Base-by-base conservation (phyloP, 2,329 filamentous ascomycete genomes). In the Ophiostoma sp. region DNA sequence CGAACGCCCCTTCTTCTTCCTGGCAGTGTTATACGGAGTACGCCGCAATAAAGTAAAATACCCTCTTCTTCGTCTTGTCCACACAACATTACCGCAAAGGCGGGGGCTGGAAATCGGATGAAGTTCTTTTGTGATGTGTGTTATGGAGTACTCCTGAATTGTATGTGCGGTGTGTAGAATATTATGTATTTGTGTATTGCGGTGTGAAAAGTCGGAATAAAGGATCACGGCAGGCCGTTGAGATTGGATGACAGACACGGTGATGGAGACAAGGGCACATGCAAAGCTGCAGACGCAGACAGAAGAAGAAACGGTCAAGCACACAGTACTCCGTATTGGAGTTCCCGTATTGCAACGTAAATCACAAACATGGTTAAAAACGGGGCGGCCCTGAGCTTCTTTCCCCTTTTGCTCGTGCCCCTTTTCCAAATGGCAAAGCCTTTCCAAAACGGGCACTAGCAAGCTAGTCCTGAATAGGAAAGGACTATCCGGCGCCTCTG, bases 301-400 rank as follows among this genome's bases (percentile, higher is more conserved):
- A 27, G 42, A 6, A 38, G n/a, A 49, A 60, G 55, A 60, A 60
- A 38, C 55, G 55, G 55, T 60, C 55, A 40, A 38, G 27, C 36
- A 18, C 5, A 9, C 49, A 4, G 47, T 11, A 55, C 52, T 38
- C 27, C 8, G 55, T 16, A 27, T 27, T 27, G 27, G 27, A 27
- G 27, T 27, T 27, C 27, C 27, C 27, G 27, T 27, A 60, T 58
- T 62, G 58, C 58, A 62, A 42, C 60, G 58, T 40, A 41, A 63
- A 42, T 63, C 60, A 27, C 60, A 63, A 42, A 63, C 60, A 63
- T 63, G 60, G 60, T 18, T 63, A 63, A 63, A 18, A 63, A 42
- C 60, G 60, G 60, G 60, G 60, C 38, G 60, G 49, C 40, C n/a
- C 16, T 38, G 60, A 63, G 60, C 40, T 63, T 63, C 60, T 63